These are phyloP conservation scores for Kwoniella mangroviensis DNA, from an alignment of 768 basidiomycete species.

Conservation along the genomic window DNA sequence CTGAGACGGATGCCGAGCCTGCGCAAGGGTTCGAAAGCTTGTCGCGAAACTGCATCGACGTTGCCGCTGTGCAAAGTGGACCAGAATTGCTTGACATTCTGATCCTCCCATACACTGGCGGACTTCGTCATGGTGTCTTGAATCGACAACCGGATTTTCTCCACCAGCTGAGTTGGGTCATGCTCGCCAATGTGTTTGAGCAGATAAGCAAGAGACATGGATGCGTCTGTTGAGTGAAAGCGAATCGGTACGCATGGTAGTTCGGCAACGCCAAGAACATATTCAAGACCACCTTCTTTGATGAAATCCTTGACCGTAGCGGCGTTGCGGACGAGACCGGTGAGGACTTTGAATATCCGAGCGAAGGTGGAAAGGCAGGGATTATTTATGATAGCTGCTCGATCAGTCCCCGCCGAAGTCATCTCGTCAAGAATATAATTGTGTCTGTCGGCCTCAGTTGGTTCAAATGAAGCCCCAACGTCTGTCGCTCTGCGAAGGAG, in stretches of 20 bases:
- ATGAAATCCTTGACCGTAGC: conserved; percentile 91
- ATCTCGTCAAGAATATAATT: conserved; percentile 21
- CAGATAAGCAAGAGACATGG: conserved; percentile 66
- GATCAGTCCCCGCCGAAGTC: background rate
- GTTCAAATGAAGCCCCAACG: conserved; percentile 61
- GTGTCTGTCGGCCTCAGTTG: background rate
- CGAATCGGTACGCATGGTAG: conserved; percentile 88
- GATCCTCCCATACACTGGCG: conserved; percentile 56
- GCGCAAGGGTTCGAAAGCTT: conserved; percentile 64
- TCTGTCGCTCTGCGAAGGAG: conserved; percentile 76
- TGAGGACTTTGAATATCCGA: conserved; percentile 61
- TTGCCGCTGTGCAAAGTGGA: conserved; percentile 58
- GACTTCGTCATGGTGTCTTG: conserved; percentile 49
- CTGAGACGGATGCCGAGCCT: conserved; percentile 61
- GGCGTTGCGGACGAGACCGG: conserved; percentile 90
- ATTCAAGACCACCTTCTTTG: conserved; percentile 39
- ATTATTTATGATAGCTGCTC: conserved; percentile 5
- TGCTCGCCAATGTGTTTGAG: conserved; percentile 86
- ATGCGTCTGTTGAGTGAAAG: conserved; percentile 77
- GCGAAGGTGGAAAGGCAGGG: conserved; percentile 8
- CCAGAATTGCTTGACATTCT: conserved; percentile 21
- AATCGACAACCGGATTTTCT: conserved; percentile 12
- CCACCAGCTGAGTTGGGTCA: conserved; percentile 35
- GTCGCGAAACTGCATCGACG: conserved; percentile 64
- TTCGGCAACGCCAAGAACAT: conserved; percentile 55